Evolutionary conservation across 1,139 yeast species (phyloP).

Genomic region (Hemisphaericaspora xylofermentans): DNA sequence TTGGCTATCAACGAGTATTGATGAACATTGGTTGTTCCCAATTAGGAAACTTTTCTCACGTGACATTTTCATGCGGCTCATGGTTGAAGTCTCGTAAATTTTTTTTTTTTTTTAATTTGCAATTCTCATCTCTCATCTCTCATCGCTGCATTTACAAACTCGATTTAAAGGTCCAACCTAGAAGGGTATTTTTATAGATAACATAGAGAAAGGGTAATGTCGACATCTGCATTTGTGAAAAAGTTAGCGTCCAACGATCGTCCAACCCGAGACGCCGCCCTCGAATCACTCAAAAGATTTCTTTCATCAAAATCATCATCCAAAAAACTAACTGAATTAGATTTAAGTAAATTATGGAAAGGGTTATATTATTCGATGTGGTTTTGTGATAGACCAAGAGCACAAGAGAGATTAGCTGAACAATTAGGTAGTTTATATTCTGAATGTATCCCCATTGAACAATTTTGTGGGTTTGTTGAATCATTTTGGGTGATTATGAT

Average conservation of each 20-base stretch:
- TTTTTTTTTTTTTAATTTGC: too few relatives aligned
- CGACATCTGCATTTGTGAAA: conserved; percentile 58
- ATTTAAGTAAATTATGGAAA: conserved; percentile 86
- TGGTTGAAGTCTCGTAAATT: not conserved
- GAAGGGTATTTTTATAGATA: not conserved
- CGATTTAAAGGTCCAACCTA: too few relatives aligned
- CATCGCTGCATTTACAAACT: too few relatives aligned
- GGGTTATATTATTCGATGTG: conserved; percentile 93
- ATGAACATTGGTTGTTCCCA: not conserved
- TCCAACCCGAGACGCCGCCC: conserved; percentile 71
- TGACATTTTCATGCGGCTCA: conserved; percentile 1
- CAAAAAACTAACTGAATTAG: conserved; percentile 37
- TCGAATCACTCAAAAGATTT: conserved; percentile 63
- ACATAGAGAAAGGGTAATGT: conserved; percentile 17
- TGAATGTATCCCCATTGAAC: conserved; percentile 35
- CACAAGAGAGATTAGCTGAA: conserved; percentile 82
- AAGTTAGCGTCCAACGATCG: conserved; percentile 83
- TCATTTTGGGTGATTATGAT: conserved; percentile 83
- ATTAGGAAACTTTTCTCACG: not conserved
- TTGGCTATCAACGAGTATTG: too few relatives aligned
- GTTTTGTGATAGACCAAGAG: conserved; percentile 91
- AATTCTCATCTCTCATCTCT: not conserved
- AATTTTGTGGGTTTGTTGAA: conserved; percentile 47
- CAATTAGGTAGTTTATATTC: conserved; percentile 65
- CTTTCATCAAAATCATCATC: conserved; percentile 42